Evolutionary conservation across 2,329 filamentous ascomycete genomes (phyloP).

Genomic region (Apiospora marii): DNA sequence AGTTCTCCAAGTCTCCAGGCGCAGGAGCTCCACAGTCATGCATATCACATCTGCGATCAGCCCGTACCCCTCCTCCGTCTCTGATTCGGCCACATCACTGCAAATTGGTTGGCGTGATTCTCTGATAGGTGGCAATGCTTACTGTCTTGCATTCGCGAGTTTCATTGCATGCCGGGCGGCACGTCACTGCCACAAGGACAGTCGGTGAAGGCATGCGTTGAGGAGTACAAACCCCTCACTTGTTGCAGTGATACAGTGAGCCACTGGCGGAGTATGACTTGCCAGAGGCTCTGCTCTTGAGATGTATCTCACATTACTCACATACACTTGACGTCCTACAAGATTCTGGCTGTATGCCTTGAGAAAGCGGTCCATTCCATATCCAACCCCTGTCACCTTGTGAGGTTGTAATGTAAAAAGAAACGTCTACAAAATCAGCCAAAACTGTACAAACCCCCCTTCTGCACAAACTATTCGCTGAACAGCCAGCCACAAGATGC

Average conservation of each 20-base stretch:
- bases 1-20: background rate
- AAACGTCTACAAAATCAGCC: background rate
- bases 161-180: background rate
- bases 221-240: background rate
- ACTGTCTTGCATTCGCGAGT: background rate
- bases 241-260: background rate
- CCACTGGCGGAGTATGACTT: background rate
- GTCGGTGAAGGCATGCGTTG: background rate
- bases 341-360: background rate
- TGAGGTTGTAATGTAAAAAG: background rate
- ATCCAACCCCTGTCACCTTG: background rate
- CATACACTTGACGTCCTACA: background rate
- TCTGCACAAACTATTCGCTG: background rate
- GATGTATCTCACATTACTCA: background rate
- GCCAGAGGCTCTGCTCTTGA: background rate
- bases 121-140: background rate
- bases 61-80: background rate
- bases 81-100: background rate
- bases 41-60: background rate
- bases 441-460: background rate
- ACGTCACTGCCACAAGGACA: background rate
- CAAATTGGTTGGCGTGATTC: background rate
- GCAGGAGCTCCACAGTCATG: background rate
- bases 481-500: constrained; percentile 1
- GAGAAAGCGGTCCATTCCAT: background rate